Conservation (phyloP, 2,329 filamentous ascomycete species). For the Hypoxylon sp. region DNA sequence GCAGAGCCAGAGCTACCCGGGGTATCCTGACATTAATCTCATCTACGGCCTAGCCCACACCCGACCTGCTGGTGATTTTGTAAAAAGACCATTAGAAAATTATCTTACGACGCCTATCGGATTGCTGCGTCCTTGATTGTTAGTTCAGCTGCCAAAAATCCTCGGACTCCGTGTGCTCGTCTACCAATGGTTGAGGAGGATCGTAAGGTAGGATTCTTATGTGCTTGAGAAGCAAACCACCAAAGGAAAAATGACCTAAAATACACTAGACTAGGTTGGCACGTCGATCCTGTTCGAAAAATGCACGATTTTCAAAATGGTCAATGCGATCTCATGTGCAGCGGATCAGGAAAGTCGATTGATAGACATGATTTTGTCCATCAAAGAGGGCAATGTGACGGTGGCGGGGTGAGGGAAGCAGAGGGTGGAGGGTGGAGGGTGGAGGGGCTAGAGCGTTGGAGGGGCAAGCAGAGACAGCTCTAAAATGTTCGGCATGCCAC, state of each 20-base stretch:
- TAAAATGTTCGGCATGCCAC: conserved; percentile 8
- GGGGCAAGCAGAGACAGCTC: conserved; percentile 32
- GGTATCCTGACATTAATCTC: conserved; percentile 14
- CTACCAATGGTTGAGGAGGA: neutral
- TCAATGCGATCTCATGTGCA: conserved; percentile 36
- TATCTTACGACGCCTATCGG: conserved; percentile 18
- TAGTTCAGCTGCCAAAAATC: conserved; percentile 5
- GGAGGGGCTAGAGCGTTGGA: conserved; percentile 23
- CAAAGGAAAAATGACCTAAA: conserved; percentile 1
- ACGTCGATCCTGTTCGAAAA: conserved; percentile 36
- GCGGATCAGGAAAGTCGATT: conserved; percentile 31
- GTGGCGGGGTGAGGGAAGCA: conserved; percentile 30
- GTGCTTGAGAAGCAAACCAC: conserved; percentile 25
- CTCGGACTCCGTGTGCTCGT: conserved; percentile 8
- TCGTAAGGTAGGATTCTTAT: conserved; percentile 6
- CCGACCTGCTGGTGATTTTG: conserved; percentile 11
- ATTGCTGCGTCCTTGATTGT: conserved; percentile 10
- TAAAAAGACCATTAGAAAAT: conserved; percentile 3
- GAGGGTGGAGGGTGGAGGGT: conserved; percentile 2
- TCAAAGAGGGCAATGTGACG: conserved; percentile 30
- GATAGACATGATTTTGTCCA: neutral
- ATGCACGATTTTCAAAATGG: conserved; percentile 27
- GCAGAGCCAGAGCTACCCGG: conserved; percentile 1
- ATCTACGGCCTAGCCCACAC: conserved; percentile 1
- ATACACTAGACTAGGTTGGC: conserved; percentile 10